These are phyloP conservation scores for Trichoderma afroharzianum DNA, from an alignment of 2,329 filamentous ascomycete genomes.

Conservation along the genomic window DNA sequence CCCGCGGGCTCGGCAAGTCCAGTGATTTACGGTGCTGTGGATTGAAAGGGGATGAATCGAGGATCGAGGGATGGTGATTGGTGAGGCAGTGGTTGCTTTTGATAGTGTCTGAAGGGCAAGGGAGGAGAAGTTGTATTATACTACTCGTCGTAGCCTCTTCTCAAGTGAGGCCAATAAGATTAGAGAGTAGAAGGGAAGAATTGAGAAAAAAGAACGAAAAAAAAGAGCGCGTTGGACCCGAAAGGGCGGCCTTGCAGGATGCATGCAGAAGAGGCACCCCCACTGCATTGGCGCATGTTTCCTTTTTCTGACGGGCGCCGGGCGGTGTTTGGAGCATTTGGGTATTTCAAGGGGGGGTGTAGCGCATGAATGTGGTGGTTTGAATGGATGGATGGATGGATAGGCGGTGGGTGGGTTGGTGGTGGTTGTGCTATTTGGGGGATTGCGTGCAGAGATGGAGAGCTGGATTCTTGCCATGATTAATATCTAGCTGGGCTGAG, in stretches of 20 bases:
- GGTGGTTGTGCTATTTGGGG: neutral
- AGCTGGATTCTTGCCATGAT: no score
- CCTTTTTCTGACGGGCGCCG: constrained; percentile 7
- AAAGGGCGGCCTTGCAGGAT: constrained; percentile 3
- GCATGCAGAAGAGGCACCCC: constrained; percentile 3
- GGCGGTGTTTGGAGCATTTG: neutral
- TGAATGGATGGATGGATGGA: no score
- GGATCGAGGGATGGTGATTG: neutral
- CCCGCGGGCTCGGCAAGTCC: constrained; percentile 4
- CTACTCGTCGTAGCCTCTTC: neutral
- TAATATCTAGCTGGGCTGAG: neutral
- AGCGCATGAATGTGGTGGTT: neutral
- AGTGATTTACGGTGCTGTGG: neutral
- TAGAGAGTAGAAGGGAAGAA: neutral
- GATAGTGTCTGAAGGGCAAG: neutral
- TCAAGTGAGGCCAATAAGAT: neutral
- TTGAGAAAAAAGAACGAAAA: neutral
- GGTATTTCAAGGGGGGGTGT: neutral
- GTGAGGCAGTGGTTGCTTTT: neutral
- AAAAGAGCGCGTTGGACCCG: neutral
- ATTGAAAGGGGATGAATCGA: neutral
- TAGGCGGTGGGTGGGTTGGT: no score
- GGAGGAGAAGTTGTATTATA: neutral
- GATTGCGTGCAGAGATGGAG: neutral
- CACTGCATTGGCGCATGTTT: neutral